Percentiles rank a stretch among this genome's conserved stretches.
Evolutionary conservation across 306 rosid species (phyloP).

Genomic region (Pyrus betulifolia): DNA sequence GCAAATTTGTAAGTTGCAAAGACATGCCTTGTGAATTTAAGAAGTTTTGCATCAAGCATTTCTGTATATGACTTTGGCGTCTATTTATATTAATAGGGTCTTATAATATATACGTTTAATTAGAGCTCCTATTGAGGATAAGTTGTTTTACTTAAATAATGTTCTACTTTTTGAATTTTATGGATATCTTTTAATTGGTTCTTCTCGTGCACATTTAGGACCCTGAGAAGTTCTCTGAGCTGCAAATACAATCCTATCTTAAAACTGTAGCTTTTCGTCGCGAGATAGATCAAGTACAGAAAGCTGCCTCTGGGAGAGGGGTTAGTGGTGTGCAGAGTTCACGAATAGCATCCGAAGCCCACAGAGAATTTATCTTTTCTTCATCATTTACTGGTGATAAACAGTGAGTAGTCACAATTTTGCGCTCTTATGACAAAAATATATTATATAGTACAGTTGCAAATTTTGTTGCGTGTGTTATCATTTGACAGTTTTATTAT

Average conservation of each 20-base stretch:
- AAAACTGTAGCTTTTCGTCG: slow-evolving; percentile 97
- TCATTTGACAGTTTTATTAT: neutral
- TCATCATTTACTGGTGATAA: slow-evolving; percentile 88
- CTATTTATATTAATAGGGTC: neutral
- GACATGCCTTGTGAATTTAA: neutral
- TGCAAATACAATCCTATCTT: slow-evolving; percentile 90
- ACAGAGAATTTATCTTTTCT: slow-evolving; percentile 87
- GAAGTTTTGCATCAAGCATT: neutral
- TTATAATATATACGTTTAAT: neutral
- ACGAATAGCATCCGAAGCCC: slow-evolving; percentile 85
- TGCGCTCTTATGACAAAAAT: slow-evolving; percentile 1
- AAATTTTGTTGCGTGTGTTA: neutral
- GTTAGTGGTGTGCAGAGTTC: slow-evolving; percentile 85
- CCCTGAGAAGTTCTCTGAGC: slow-evolving; percentile 86
- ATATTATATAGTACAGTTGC: neutral
- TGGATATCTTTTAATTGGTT: slow-evolving; percentile 18
- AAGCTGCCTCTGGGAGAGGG: slow-evolving; percentile 74
- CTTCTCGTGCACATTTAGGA: slow-evolving; percentile 42
- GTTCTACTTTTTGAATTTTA: slow-evolving; percentile 3
- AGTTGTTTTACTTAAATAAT: slow-evolving; percentile 1
- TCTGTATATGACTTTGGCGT: neutral
- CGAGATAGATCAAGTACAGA: slow-evolving; percentile 88
- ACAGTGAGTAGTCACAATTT: slow-evolving; percentile 48
- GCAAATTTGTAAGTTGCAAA: neutral
- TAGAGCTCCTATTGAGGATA: neutral